Percentiles rank a stretch among this genome's conserved stretches.
Conservation (phyloP, 108 stramenopile species). For the Cyclostephanos invisitatus region DNA sequence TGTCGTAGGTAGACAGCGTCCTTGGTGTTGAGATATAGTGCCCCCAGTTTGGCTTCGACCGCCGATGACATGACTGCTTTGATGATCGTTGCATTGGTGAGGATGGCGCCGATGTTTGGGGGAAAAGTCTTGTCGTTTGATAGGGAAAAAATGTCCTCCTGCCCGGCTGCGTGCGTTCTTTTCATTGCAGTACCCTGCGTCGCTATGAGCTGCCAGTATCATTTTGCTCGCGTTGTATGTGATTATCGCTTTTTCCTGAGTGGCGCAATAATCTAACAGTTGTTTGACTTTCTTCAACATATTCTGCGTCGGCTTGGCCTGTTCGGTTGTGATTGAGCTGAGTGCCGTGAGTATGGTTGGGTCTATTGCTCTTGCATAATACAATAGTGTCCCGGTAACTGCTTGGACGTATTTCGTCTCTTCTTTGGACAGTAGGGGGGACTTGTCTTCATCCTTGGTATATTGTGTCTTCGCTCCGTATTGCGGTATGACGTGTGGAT, state of each 20-base stretch:
- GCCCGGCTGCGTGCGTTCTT: background rate
- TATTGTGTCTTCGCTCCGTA: background rate
- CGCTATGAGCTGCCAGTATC: background rate
- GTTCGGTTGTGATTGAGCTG: background rate
- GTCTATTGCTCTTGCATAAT: background rate
- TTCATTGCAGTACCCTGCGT: background rate
- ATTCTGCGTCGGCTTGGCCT: background rate
- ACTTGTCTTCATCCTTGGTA: background rate
- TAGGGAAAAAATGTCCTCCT: background rate
- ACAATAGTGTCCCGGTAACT: background rate
- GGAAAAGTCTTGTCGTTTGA: background rate
- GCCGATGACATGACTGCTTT: background rate
- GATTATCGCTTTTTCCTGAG: background rate
- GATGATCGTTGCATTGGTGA: background rate
- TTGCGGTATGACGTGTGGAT: background rate
- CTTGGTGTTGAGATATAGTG: background rate
- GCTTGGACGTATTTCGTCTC: background rate
- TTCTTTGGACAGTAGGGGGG: background rate
- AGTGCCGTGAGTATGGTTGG: background rate
- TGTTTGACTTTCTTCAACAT: background rate
- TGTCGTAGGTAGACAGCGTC: background rate
- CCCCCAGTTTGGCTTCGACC: background rate
- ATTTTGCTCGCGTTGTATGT: background rate
- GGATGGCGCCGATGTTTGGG: background rate
- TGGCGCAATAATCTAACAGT: slow-evolving; percentile 2